These are phyloP conservation scores for Durotheca rogersii DNA, from an alignment of 495 filamentous ascomycete genomes.

Conservation along the genomic window DNA sequence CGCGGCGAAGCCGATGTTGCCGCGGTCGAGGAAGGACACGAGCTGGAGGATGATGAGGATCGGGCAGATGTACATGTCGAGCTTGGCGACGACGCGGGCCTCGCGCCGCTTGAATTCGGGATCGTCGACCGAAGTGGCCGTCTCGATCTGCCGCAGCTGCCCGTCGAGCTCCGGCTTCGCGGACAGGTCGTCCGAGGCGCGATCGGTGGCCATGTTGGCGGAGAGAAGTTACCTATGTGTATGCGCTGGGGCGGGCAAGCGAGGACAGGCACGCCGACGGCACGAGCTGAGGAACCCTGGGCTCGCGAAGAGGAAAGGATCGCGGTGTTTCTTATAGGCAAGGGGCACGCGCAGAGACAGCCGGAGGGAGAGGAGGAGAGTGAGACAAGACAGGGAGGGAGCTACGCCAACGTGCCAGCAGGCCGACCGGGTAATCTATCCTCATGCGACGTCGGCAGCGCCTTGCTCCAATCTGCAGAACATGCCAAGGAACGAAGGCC, in stretches of 20 bases:
- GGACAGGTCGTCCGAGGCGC: constrained; percentile 17
- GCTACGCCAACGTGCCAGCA: constrained; percentile 29
- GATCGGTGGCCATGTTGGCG: constrained; percentile 14
- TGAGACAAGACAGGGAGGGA: too few relatives aligned
- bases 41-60: constrained; percentile 44
- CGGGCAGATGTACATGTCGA: constrained; percentile 45
- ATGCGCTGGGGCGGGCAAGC: neutral
- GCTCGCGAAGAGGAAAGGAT: neutral
- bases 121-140: constrained; percentile 10
- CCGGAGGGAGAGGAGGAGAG: too few relatives aligned
- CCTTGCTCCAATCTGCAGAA: constrained; percentile 1
- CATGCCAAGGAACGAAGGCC: constrained; percentile 13
- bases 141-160: constrained; percentile 17
- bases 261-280: too few relatives aligned
- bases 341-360: too few relatives aligned
- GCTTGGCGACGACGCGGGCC: constrained; percentile 37
- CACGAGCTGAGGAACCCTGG: too few relatives aligned
- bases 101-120: constrained; percentile 29
- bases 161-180: constrained; percentile 22
- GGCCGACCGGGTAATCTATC: constrained; percentile 18
- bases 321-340: constrained; percentile 1
- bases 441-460: constrained; percentile 15
- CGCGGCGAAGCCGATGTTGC: constrained; percentile 45
- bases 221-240: too few relatives aligned
- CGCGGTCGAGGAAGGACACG: constrained; percentile 45